A percentile compares a stretch with the other conserved stretches of the same genome.
Evolutionary conservation across 352 stramenopile genomes (phyloP).

Genomic region (Plasmopara muralis): DNA sequence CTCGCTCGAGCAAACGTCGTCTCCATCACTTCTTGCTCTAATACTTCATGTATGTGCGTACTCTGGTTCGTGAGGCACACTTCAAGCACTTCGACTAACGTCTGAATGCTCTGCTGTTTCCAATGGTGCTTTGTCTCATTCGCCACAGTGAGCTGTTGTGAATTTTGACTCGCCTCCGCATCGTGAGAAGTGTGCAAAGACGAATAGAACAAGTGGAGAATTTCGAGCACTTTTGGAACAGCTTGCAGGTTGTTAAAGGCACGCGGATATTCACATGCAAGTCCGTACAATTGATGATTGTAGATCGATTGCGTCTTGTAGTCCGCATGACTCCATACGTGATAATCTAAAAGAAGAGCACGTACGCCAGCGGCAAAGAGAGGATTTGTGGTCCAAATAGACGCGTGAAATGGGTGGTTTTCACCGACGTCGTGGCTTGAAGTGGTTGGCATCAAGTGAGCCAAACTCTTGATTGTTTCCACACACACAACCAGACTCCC

Average conservation of each 20-base stretch:
- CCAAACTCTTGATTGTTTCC: slow-evolving; percentile 53
- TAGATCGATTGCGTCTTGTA: slow-evolving; percentile 80
- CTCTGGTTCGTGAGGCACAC: slow-evolving; percentile 75
- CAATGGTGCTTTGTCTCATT: slow-evolving; percentile 59
- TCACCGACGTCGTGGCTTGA: slow-evolving; percentile 19
- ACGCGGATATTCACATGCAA: slow-evolving; percentile 64
- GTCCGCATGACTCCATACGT: slow-evolving; percentile 49
- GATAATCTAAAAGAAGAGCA: slow-evolving; percentile 61
- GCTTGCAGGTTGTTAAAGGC: slow-evolving; percentile 59
- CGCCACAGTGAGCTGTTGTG: slow-evolving; percentile 33
- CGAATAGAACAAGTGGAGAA: slow-evolving; percentile 50
- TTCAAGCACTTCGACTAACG: slow-evolving; percentile 67
- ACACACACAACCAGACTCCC: slow-evolving; percentile 61
- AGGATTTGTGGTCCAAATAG: slow-evolving; percentile 65
- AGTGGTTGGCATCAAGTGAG: slow-evolving; percentile 36
- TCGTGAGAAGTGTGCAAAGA: slow-evolving; percentile 6
- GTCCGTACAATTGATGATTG: slow-evolving; percentile 65
- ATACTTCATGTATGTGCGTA: slow-evolving; percentile 52
- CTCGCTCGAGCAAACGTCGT: slow-evolving; percentile 53
- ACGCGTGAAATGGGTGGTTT: slow-evolving; percentile 58
- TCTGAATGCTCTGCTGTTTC: slow-evolving; percentile 72
- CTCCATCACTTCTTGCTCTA: slow-evolving; percentile 65
- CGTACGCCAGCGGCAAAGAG: slow-evolving; percentile 65
- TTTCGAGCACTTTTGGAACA: slow-evolving; percentile 57
- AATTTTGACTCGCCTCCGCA: slow-evolving; percentile 26